These are phyloP conservation scores for Gautieria morchelliformis DNA, from an alignment of 768 basidiomycete genomes.

Conservation along the genomic window DNA sequence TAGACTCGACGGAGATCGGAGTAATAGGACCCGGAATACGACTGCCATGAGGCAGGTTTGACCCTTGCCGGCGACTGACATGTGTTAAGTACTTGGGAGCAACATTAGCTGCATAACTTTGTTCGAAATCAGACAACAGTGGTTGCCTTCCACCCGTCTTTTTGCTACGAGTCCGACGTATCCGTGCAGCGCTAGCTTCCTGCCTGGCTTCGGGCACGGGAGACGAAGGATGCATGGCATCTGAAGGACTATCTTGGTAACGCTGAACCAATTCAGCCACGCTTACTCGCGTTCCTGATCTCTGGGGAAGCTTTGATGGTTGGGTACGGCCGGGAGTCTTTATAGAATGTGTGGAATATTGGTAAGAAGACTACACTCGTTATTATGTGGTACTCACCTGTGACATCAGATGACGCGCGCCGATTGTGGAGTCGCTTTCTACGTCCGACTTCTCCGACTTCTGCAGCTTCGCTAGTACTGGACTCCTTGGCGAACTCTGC, in stretches of 20 bases:
- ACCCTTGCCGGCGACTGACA: slow-evolving; percentile 32
- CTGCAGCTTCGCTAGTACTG: neutral
- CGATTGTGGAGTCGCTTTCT: slow-evolving; percentile 83
- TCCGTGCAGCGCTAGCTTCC: slow-evolving; percentile 35
- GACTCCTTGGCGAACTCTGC: neutral
- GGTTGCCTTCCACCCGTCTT: slow-evolving; percentile 39
- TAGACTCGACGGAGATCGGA: slow-evolving; percentile 40
- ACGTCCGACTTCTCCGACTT: slow-evolving; percentile 41
- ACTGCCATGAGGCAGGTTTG: slow-evolving; percentile 22
- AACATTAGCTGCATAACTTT: slow-evolving; percentile 87
- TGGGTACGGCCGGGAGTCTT: slow-evolving; percentile 15
- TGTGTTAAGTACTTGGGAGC: slow-evolving; percentile 66
- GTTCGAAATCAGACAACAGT: slow-evolving; percentile 79
- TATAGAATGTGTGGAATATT: neutral
- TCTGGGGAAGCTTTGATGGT: slow-evolving; percentile 56
- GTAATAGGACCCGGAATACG: slow-evolving; percentile 48
- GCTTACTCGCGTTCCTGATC: slow-evolving; percentile 23
- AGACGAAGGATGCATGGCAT: no score
- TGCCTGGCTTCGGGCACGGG: slow-evolving; percentile 75
- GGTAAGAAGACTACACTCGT: neutral
- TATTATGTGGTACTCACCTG: neutral
- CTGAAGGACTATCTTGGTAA: slow-evolving; percentile 56
- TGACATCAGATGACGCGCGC: slow-evolving; percentile 26
- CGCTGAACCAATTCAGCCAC: slow-evolving; percentile 83
- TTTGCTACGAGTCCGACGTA: slow-evolving; percentile 7